These are phyloP conservation scores for Withania somnifera DNA, from an alignment of 305 asterid species.

Conservation along the genomic window DNA sequence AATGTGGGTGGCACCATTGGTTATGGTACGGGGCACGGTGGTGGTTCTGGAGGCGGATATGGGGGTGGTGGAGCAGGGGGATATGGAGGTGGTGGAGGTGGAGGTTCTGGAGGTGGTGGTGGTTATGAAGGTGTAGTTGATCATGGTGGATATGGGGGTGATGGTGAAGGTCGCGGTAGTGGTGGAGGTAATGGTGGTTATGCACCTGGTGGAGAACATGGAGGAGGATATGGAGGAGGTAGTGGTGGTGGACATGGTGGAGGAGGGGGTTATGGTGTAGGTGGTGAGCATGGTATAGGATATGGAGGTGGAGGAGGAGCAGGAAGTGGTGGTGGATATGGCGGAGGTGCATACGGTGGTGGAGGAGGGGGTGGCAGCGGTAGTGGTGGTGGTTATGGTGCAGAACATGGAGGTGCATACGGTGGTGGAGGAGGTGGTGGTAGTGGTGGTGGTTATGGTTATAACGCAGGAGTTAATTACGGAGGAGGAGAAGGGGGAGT, in stretches of 20 bases:
- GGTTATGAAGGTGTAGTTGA: background rate
- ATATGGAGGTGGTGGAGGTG: conserved; percentile 9
- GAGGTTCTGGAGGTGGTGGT: conserved; percentile 13
- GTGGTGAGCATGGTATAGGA: background rate
- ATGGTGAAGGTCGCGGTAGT: background rate
- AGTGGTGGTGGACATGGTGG: background rate
- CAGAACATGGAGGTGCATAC: background rate
- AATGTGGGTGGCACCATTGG: conserved; percentile 4
- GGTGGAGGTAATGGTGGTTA: background rate
- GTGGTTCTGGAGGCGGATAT: conserved; percentile 12
- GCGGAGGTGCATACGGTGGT: conserved; percentile 6
- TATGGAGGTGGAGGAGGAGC: background rate
- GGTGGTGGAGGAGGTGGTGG: conserved; percentile 4
- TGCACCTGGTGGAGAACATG: background rate
- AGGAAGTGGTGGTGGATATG: background rate
- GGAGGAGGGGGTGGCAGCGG: background rate
- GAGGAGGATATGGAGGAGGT: conserved; percentile 1
- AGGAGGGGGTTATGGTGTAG: background rate
- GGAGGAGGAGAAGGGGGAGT: background rate
- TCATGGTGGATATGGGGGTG: background rate
- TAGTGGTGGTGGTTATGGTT: conserved; percentile 2
- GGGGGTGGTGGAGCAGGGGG: conserved; percentile 5
- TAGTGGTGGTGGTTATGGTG: background rate
- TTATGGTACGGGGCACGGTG: conserved; percentile 11
- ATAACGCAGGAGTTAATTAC: background rate